Conservation (phyloP, 352 stramenopile species). For the Globisporangium heterothallicum region DNA sequence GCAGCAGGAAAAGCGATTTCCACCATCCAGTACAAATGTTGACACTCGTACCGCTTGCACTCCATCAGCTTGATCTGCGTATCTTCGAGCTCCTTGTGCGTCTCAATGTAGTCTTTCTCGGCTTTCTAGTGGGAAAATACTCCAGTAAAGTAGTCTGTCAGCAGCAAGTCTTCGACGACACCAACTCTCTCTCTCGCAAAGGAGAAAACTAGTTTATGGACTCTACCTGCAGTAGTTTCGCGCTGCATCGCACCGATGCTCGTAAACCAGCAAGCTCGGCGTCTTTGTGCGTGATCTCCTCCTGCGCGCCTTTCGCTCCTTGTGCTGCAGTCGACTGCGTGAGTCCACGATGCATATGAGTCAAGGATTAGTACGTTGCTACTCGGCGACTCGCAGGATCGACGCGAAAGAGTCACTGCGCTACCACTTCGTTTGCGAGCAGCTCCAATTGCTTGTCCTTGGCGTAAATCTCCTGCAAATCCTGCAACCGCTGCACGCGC, state of each 20-base stretch:
- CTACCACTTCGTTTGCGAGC: slow-evolving; percentile 54
- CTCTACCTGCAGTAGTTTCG: slow-evolving; percentile 69
- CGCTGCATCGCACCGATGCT: slow-evolving; percentile 54
- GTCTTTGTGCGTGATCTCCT: slow-evolving; percentile 66
- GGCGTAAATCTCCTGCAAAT: slow-evolving; percentile 75
- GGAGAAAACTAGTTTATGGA: no score
- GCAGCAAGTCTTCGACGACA: no score
- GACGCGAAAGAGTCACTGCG: no score
- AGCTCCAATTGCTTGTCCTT: slow-evolving; percentile 73
- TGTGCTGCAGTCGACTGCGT: slow-evolving; percentile 36
- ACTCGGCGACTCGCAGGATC: no score
- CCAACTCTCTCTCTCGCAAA: no score
- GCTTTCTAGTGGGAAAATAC: slow-evolving; percentile 31
- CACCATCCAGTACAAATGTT: not conserved
- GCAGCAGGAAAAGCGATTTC: no score
- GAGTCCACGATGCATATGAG: not conserved
- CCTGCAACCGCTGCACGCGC: slow-evolving; percentile 69
- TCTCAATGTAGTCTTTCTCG: slow-evolving; percentile 65
- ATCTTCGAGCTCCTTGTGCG: slow-evolving; percentile 56
- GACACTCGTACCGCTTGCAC: slow-evolving; percentile 45
- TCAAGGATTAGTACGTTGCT: not conserved
- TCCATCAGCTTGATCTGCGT: slow-evolving; percentile 65
- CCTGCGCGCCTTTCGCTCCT: slow-evolving; percentile 36
- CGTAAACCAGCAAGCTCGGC: slow-evolving; percentile 61
- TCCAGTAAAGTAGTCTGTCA: not conserved